These are phyloP conservation scores for Hypoxylon sp. DNA, from an alignment of 2,329 filamentous ascomycete species.

Conservation along the genomic window DNA sequence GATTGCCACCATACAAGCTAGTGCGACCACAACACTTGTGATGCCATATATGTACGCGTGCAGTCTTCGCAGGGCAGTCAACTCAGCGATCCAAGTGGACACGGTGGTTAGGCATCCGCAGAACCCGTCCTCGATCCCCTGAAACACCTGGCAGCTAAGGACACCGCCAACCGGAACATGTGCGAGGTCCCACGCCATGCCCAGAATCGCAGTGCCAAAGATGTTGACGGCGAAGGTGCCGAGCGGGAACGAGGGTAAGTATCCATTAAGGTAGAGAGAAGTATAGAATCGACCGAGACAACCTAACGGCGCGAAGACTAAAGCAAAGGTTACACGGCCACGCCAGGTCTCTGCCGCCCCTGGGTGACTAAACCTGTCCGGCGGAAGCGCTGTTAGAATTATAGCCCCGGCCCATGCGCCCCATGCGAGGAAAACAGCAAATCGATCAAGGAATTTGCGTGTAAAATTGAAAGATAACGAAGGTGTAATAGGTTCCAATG, in stretches of 20 bases:
- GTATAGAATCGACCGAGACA: constrained; percentile 82
- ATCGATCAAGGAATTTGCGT: constrained; percentile 74
- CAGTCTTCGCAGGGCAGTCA: constrained; percentile 64
- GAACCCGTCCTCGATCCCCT: constrained; percentile 77
- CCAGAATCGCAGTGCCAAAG: constrained; percentile 80
- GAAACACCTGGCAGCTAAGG: constrained; percentile 76
- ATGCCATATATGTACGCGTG: constrained; percentile 78
- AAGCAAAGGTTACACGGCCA: constrained; percentile 78
- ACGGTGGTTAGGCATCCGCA: constrained; percentile 77
- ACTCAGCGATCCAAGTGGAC: constrained; percentile 75
- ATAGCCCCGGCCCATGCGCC: constrained; percentile 85
- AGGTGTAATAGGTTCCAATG: constrained; percentile 70
- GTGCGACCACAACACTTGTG: constrained; percentile 70
- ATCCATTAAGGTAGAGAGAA: constrained; percentile 78
- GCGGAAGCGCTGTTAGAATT: constrained; percentile 79
- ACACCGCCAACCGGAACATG: constrained; percentile 71
- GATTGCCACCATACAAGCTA: constrained; percentile 74
- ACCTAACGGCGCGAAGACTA: constrained; percentile 87
- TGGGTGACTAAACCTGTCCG: constrained; percentile 62
- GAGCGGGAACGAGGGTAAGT: constrained; percentile 78
- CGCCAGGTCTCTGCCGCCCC: constrained; percentile 75
- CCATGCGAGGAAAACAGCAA: constrained; percentile 75
- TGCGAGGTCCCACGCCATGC: constrained; percentile 83
- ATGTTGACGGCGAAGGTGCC: constrained; percentile 90
- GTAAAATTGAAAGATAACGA: constrained; percentile 70